phyloP scores from a whole-genome alignment of 1,139 yeast genomes.

The Suhomyces bribrorum region DNA sequence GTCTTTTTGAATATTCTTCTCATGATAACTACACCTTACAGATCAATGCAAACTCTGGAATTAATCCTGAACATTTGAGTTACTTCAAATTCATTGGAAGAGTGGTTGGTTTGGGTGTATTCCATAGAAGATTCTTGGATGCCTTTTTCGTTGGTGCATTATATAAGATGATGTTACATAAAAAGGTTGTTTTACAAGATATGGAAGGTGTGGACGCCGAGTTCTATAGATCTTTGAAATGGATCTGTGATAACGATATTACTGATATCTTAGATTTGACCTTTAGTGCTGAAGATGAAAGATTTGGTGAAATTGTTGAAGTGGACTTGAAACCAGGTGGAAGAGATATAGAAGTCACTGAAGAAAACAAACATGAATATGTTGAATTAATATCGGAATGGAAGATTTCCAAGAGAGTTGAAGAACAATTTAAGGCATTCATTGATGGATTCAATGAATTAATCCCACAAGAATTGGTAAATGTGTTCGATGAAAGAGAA shows the following conservation, averaged over 20 bases:
- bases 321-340: constrained; percentile 92
- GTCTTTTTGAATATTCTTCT: constrained; percentile 94
- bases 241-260: constrained; percentile 95
- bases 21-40: constrained; percentile 97
- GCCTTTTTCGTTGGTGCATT: constrained; percentile 98
- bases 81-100: constrained; percentile 98
- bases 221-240: constrained; percentile 87
- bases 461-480: constrained; percentile 93
- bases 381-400: constrained; percentile 95
- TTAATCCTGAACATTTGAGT: constrained; percentile 96
- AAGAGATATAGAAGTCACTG: constrained; percentile 83
- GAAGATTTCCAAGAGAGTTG: constrained; percentile 91
- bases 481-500: constrained; percentile 97
- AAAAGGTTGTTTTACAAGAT: constrained; percentile 92
- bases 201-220: constrained; percentile 99
- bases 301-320: constrained; percentile 90
- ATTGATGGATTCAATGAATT: constrained; percentile 96
- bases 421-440: constrained; percentile 93
- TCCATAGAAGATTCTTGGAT: constrained; percentile 96
- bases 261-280: constrained; percentile 80
- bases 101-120: constrained; percentile 95
- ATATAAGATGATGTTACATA: constrained; percentile 95
- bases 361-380: constrained; percentile 92
- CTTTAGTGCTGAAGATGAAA: constrained; percentile 92
- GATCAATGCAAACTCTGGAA: constrained; percentile 96